Percentiles rank a stretch among this genome's conserved stretches.
These are phyloP conservation scores for Umbelopsis sp. DNA, from an alignment of 192 early-diverging fungal species.

Conservation along the genomic window DNA sequence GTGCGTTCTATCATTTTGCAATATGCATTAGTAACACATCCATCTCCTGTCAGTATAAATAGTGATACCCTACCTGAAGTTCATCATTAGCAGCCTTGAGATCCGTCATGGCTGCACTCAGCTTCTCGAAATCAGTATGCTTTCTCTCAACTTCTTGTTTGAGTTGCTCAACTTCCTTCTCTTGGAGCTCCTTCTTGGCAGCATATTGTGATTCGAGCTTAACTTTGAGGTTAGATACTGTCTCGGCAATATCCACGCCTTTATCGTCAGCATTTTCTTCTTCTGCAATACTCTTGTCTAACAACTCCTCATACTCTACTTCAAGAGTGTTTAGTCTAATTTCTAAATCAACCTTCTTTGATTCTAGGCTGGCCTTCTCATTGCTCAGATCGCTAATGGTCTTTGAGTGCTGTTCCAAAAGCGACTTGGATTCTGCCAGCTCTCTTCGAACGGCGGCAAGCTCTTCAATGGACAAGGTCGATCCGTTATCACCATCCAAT, in stretches of 20 bases:
- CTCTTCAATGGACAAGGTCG: conserved; percentile 58
- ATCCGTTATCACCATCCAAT: conserved; percentile 52
- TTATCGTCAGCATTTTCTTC: conserved; percentile 62
- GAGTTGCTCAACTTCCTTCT: conserved; percentile 76
- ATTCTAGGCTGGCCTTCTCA: conserved; percentile 58
- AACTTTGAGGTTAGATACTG: conserved; percentile 81
- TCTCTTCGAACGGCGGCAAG: conserved; percentile 70
- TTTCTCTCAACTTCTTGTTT: conserved; percentile 69
- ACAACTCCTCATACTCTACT: conserved; percentile 80
- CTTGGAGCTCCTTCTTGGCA: conserved; percentile 73
- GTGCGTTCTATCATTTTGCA: background rate
- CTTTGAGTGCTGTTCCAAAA: conserved; percentile 64
- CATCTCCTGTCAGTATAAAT: background rate
- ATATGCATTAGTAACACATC: background rate
- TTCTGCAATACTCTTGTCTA: conserved; percentile 71
- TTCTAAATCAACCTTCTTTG: conserved; percentile 71
- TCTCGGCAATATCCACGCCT: conserved; percentile 61
- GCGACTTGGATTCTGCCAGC: conserved; percentile 66
- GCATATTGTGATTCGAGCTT: conserved; percentile 87
- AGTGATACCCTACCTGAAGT: conserved; percentile 46
- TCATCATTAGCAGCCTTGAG: conserved; percentile 65
- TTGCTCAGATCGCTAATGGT: conserved; percentile 63
- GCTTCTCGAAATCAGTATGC: conserved; percentile 66
- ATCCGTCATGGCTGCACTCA: conserved; percentile 59
- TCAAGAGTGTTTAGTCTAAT: conserved; percentile 69